Evolutionary conservation across 148 eudicot genomes (phyloP).

Genomic region (Silene latifolia): DNA sequence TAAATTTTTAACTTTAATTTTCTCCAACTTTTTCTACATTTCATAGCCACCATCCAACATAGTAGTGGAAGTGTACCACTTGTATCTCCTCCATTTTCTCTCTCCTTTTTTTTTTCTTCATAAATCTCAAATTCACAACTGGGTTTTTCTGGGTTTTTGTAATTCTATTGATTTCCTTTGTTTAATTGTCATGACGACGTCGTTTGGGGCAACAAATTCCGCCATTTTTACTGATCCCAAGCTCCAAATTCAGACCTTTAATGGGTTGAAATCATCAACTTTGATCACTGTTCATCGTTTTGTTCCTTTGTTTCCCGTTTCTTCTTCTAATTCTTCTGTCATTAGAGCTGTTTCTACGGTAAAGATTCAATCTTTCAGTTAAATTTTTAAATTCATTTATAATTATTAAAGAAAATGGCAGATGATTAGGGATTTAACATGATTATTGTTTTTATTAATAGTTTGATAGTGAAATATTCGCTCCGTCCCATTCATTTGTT

Average conservation of each 20-base stretch:
- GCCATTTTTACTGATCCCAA: conserved; percentile 41
- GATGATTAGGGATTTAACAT: background rate
- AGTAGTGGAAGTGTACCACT: conserved; percentile 5
- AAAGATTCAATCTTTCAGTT: conserved; percentile 10
- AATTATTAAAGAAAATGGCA: background rate
- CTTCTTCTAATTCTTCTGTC: conserved; percentile 33
- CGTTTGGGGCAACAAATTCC: conserved; percentile 50
- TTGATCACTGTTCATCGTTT: conserved; percentile 26
- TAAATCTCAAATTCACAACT: conserved; percentile 1
- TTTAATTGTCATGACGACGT: conserved; percentile 42
- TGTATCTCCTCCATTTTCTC: conserved; percentile 8
- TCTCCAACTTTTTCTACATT: background rate
- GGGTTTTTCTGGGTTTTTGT: conserved; percentile 22
- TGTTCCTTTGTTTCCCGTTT: conserved; percentile 29
- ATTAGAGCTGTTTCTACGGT: conserved; percentile 77
- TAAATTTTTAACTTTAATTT: background rate
- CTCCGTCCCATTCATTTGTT: no score
- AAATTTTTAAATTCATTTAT: background rate
- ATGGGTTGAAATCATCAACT: conserved; percentile 41
- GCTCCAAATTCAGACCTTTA: conserved; percentile 43
- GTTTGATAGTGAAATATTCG: no score
- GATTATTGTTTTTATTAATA: background rate
- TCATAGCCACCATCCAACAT: conserved; percentile 24
- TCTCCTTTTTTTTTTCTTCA: conserved; percentile 17
- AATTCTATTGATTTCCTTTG: background rate